Percentiles rank a stretch among this genome's conserved stretches.
phyloP scores from a whole-genome alignment of 225 moss, liverwort and hornwort genomes.

The Polytrichum formosum region DNA sequence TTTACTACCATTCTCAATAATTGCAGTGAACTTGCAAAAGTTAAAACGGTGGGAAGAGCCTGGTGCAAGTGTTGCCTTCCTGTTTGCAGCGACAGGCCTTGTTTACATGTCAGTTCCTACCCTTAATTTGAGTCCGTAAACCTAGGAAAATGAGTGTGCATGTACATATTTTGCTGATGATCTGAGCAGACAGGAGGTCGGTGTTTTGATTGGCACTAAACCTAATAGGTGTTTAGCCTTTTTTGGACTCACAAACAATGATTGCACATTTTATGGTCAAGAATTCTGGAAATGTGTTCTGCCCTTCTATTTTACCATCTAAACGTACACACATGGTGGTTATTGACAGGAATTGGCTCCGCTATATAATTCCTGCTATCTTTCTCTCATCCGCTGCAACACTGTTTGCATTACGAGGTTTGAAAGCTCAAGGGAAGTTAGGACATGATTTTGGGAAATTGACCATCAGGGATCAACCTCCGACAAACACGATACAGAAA shows the following conservation, averaged over 20 bases:
- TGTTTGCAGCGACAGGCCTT: constrained; percentile 57
- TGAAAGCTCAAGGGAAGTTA: constrained; percentile 67
- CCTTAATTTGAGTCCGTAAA: not conserved
- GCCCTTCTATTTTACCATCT: not conserved
- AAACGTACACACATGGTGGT: not conserved
- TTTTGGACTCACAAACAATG: too few relatives aligned
- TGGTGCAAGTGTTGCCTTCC: constrained; percentile 60
- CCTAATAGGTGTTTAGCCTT: too few relatives aligned
- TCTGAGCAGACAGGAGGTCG: too few relatives aligned
- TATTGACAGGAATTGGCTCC: constrained; percentile 81
- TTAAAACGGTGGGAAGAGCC: constrained; percentile 88
- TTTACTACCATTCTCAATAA: constrained; percentile 69
- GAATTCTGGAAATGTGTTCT: not conserved
- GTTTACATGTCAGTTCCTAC: constrained; percentile 71
- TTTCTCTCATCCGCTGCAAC: constrained; percentile 60
- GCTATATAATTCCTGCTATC: constrained; percentile 64
- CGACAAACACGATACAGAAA: constrained; percentile 89
- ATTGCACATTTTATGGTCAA: too few relatives aligned
- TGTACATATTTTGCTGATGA: not conserved
- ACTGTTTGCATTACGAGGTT: constrained; percentile 55
- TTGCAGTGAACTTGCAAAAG: constrained; percentile 57
- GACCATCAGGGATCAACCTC: constrained; percentile 74
- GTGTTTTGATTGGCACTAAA: too few relatives aligned
- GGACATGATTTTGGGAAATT: constrained; percentile 77
- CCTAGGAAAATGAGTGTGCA: not conserved